Percentiles rank a stretch among this genome's conserved stretches.
Conservation (phyloP, 1,284 basidiomycete genomes). For the Trametes versicolor region DNA sequence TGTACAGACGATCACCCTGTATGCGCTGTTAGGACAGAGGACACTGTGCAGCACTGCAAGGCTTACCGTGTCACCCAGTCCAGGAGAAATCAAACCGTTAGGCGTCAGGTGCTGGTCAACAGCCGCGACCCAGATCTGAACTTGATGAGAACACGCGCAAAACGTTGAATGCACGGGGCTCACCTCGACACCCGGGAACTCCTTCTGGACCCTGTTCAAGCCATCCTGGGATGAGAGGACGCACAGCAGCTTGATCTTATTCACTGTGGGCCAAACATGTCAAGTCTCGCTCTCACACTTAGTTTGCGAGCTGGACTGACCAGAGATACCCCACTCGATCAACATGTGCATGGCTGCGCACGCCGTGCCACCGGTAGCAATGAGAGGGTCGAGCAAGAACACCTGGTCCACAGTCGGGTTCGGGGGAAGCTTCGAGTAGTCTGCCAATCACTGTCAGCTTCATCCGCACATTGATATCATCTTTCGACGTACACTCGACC, state of each 20-base stretch:
- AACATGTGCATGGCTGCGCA: constrained; percentile 88
- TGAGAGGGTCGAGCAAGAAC: constrained; percentile 89
- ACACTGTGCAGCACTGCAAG: not conserved
- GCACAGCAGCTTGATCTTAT: constrained; percentile 85
- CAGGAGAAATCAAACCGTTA: constrained; percentile 84
- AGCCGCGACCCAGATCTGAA: constrained; percentile 85
- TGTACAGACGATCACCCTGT: constrained; percentile 50
- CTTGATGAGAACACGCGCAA: not conserved
- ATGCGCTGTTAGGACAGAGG: not conserved
- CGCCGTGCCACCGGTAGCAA: constrained; percentile 96
- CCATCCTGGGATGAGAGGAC: constrained; percentile 86
- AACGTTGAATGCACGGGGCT: constrained; percentile 21
- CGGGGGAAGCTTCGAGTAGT: constrained; percentile 92
- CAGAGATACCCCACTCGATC: constrained; percentile 84
- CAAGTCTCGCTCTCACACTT: constrained; percentile 3
- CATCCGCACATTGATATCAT: not conserved
- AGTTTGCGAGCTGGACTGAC: constrained; percentile 48
- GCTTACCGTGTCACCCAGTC: constrained; percentile 85
- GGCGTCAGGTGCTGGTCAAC: constrained; percentile 79
- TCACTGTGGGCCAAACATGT: constrained; percentile 51
- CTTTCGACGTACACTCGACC: constrained; percentile 79
- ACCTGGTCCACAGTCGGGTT: constrained; percentile 83
- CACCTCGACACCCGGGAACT: constrained; percentile 87
- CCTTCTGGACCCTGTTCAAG: constrained; percentile 69
- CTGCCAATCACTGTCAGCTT: constrained; percentile 49